Evolutionary conservation across 805 yeast genomes (phyloP), one percentile per base, ranked within the genome.

Genomic region (Candida loeiensis): DNA sequence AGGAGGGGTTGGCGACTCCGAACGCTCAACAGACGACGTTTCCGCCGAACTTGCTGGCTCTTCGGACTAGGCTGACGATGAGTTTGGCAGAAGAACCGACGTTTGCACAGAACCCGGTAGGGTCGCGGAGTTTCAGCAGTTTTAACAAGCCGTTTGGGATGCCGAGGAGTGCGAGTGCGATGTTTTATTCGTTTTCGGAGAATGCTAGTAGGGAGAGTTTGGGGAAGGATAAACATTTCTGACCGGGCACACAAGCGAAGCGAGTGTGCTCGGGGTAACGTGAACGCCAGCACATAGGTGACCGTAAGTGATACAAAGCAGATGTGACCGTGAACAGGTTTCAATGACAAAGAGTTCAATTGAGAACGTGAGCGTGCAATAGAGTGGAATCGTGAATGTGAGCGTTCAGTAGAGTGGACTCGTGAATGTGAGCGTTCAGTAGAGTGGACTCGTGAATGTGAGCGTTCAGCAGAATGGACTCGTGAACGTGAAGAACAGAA

Each of bases 41-140:
- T 6, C 33, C 33, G 13, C 33, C 33, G 12, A 32, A 42, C 13
- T 37, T 41, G 4, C 54, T 63, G 1, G 61, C 60, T 11, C 51
- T 68, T 18, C 49, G 74, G 20, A 67, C 74, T 2, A 44, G 74
- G 36, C 65, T 68, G 29, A 55, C 61, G 4, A 55, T 65, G 15
- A 64, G 57, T 36, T 55, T 67, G 39, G 36, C 40, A 4, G 55
- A 54, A 11, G 40, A 41, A 4, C 50, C 47, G 13, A 46, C 44
- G 8, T 42, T 46, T 14, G 42, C 37, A 4, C 34, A 26, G 24
- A 33, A 33, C 30, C 37, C 37, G 5, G 22, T 39, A 20, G 43
- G 26, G 15, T 32, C 50, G 4, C 39, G 47, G 37, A 39, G 47
- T 41, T 18, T 37, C 44, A 44, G 40, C 30, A 65, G 58, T 31